phyloP scores from a whole-genome alignment of 2,329 filamentous ascomycete species.

The Fusarium mangiferae region DNA sequence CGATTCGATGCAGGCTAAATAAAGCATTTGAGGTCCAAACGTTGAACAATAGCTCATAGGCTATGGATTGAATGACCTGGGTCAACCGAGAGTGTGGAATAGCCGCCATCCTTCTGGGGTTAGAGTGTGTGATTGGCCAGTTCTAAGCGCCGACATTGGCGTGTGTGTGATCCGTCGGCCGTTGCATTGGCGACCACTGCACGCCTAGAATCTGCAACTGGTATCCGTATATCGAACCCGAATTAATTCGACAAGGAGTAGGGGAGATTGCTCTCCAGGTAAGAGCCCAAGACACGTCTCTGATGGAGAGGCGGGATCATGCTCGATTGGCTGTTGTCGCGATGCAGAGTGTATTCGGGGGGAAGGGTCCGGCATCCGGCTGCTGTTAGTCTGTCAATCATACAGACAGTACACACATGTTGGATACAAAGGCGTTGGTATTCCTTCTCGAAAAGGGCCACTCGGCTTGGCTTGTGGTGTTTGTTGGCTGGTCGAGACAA shows the following conservation, averaged over 20 bases:
- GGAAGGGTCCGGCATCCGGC: constrained; percentile 18
- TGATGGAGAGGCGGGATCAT: constrained; percentile 18
- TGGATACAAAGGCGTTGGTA: background rate
- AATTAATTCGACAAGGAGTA: constrained; percentile 18
- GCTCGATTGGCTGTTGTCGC: constrained; percentile 26
- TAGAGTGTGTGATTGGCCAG: constrained; percentile 44
- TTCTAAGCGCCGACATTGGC: constrained; percentile 43
- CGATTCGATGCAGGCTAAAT: constrained; percentile 43
- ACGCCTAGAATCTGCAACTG: constrained; percentile 35
- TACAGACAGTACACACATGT: background rate
- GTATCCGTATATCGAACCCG: constrained; percentile 6
- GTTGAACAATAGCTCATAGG: constrained; percentile 40
- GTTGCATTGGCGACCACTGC: constrained; percentile 38
- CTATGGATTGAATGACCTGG: constrained; percentile 40
- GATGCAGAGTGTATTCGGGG: constrained; percentile 23
- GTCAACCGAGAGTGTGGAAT: constrained; percentile 48
- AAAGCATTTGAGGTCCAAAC: constrained; percentile 36
- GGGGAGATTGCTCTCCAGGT: constrained; percentile 30
- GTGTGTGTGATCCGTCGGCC: constrained; percentile 43
- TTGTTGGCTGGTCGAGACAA: constrained; percentile 4
- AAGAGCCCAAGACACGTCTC: constrained; percentile 7
- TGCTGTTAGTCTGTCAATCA: constrained; percentile 4
- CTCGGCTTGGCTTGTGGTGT: constrained; percentile 1
- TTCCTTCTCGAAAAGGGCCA: constrained; percentile 15
- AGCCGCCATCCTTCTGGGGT: constrained; percentile 49